Evolutionary conservation across 2,329 filamentous ascomycete genomes (phyloP).

Genomic region (Aspergillus melleus): DNA sequence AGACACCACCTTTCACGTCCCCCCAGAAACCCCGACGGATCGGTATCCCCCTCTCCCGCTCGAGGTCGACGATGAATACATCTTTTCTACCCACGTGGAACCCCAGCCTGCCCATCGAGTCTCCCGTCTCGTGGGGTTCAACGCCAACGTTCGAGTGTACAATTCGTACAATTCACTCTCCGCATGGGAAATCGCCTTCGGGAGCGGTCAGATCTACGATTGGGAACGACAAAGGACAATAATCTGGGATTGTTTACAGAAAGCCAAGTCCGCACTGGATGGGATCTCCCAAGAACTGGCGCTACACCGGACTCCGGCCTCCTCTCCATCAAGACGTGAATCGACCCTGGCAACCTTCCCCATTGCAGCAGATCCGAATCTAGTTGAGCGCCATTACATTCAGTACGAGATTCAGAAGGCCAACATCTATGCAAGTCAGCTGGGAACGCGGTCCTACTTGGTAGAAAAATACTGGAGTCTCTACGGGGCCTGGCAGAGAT

Average conservation of each 20-base stretch:
- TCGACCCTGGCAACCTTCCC: slow-evolving; percentile 50
- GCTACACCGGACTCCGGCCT: slow-evolving; percentile 46
- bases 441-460: slow-evolving; percentile 79
- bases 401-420: slow-evolving; percentile 91
- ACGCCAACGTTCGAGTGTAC: slow-evolving; percentile 74
- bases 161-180: slow-evolving; percentile 76
- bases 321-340: slow-evolving; percentile 24
- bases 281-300: slow-evolving; percentile 69
- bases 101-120: slow-evolving; percentile 67
- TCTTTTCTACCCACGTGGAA: slow-evolving; percentile 69
- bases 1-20: slow-evolving; percentile 70
- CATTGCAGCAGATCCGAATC: slow-evolving; percentile 41
- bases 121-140: slow-evolving; percentile 76
- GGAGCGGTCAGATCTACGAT: slow-evolving; percentile 71
- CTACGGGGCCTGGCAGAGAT: slow-evolving; percentile 60
- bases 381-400: slow-evolving; percentile 42
- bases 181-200: slow-evolving; percentile 80
- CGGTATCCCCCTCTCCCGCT: slow-evolving; percentile 77
- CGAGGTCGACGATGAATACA: slow-evolving; percentile 81
- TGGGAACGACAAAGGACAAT: slow-evolving; percentile 76
- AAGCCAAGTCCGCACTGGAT: slow-evolving; percentile 68
- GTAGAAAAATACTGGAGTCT: slow-evolving; percentile 84
- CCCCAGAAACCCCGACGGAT: slow-evolving; percentile 72
- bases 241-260: slow-evolving; percentile 68
- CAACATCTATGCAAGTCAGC: slow-evolving; percentile 80